Base-by-base conservation (phyloP, 23 red algal species). In the Gracilaria domingensis region DNA sequence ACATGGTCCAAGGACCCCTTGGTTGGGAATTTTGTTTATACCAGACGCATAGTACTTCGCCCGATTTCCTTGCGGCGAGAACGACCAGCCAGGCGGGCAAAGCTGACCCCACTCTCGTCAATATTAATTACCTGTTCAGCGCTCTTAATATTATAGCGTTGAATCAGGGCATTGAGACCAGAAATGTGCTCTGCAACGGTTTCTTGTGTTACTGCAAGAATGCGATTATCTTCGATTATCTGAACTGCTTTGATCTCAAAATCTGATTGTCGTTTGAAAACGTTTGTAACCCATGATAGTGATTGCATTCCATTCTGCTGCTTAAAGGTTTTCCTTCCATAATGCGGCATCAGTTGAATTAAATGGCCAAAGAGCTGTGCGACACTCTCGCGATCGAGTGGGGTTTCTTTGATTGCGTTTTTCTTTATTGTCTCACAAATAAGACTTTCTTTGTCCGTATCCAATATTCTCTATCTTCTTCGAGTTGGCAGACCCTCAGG, bases 171-270 rank as follows among this genome's bases (percentile, higher is more conserved):
- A 45, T 23, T n/a, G 42, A 75, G 36, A 7, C 70, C 8, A 35
- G 11, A 8, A 21, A 75, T 75, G 35, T 45, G 70, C 34, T 75
- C n/a, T 57, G 77, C 77, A n/a, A 81, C 7, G 59, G 21, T 64
- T 8, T 64, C n/a, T 20, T n/a, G 5, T 4, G 59, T 64, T 4
- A 64, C 28, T 20, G 59, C 59, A 20, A 28, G 21, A 30, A 64
- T 30, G 8, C 59, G 59, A 12, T 64, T 64, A 18, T 64, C 59
- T 30, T 64, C 59, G 7, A 64, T 18, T 7, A 64, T n/a, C 8
- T 64, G 21, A 20, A 64, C 17, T 6, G 59, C 4, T 18, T 28
- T n/a, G 7, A 64, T 30, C 21, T n/a, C 17, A 20, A 64, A 18
- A 6, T 64, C 21, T 5, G 45, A 12, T 7, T 64, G 21, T n/a